Conservation (phyloP, 176 grass and related monocot species). For the Melocanna baccifera region DNA sequence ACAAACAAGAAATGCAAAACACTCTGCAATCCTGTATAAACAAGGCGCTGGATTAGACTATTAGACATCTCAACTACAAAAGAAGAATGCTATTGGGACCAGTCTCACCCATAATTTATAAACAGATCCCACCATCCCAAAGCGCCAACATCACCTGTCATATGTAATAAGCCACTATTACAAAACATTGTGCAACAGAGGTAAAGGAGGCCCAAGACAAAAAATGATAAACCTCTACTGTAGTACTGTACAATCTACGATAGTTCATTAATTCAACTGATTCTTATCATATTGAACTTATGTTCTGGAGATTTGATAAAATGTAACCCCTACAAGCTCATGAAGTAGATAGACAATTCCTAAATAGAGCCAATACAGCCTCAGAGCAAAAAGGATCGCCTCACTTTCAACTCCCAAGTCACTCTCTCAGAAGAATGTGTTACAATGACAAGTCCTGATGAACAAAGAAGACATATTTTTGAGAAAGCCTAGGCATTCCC, state of each 20-base stretch:
- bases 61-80: conserved; percentile 13
- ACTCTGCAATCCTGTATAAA: conserved; percentile 81
- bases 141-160: conserved; percentile 78
- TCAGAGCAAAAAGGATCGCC: not conserved
- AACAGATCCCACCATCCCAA: conserved; percentile 96
- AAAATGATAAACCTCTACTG: not conserved
- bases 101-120: conserved; percentile 91
- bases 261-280: not conserved
- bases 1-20: conserved; percentile 94
- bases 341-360: not conserved
- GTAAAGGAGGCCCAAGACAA: not conserved
- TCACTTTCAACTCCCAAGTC: not conserved
- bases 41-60: conserved; percentile 34
- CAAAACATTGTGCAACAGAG: conserved; percentile 10
- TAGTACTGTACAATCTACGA: not conserved
- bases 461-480: conserved; percentile 2
- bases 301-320: not conserved
- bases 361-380: not conserved
- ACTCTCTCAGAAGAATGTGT: not conserved
- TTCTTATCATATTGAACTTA: not conserved
- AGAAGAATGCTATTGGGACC: conserved; percentile 12
- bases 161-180: conserved; percentile 30
- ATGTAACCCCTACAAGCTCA: not conserved
- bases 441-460: not conserved
- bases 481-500: not conserved